Percentiles rank a stretch among this genome's conserved stretches.
phyloP scores from a whole-genome alignment of 1,284 basidiomycete genomes.

The Somion occarium region DNA sequence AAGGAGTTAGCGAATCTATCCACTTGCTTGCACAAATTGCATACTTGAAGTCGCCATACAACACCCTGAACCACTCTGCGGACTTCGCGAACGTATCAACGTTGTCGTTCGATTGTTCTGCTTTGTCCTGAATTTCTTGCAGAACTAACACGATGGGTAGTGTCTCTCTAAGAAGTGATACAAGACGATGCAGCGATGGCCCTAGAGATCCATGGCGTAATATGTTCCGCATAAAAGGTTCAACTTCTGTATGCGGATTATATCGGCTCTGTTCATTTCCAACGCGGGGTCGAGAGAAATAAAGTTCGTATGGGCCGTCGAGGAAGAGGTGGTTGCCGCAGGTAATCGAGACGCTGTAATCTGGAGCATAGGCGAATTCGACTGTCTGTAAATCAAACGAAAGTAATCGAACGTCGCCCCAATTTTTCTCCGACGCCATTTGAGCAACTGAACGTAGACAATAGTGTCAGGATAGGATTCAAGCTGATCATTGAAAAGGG shows the following conservation, averaged over 20 bases:
- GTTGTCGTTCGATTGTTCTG: slow-evolving; percentile 32
- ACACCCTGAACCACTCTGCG: slow-evolving; percentile 74
- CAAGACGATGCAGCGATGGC: slow-evolving; percentile 57
- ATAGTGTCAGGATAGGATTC: slow-evolving; percentile 1
- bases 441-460: slow-evolving; percentile 57
- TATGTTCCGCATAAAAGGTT: slow-evolving; percentile 62
- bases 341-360: slow-evolving; percentile 69
- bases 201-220: slow-evolving; percentile 60
- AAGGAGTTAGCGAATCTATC: not conserved
- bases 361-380: slow-evolving; percentile 75
- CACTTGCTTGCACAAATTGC: too few relatives aligned
- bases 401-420: slow-evolving; percentile 70
- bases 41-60: slow-evolving; percentile 64
- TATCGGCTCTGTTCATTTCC: slow-evolving; percentile 17
- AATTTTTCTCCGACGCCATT: slow-evolving; percentile 67
- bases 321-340: slow-evolving; percentile 64
- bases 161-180: slow-evolving; percentile 65
- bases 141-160: slow-evolving; percentile 69
- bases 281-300: slow-evolving; percentile 52
- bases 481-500: too few relatives aligned
- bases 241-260: slow-evolving; percentile 73
- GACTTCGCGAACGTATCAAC: slow-evolving; percentile 72
- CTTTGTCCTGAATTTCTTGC: slow-evolving; percentile 47
- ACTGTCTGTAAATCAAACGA: slow-evolving; percentile 88
- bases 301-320: slow-evolving; percentile 64